These are phyloP conservation scores for Cicer cuneatum DNA, from an alignment of 306 rosid genomes.

Conservation along the genomic window DNA sequence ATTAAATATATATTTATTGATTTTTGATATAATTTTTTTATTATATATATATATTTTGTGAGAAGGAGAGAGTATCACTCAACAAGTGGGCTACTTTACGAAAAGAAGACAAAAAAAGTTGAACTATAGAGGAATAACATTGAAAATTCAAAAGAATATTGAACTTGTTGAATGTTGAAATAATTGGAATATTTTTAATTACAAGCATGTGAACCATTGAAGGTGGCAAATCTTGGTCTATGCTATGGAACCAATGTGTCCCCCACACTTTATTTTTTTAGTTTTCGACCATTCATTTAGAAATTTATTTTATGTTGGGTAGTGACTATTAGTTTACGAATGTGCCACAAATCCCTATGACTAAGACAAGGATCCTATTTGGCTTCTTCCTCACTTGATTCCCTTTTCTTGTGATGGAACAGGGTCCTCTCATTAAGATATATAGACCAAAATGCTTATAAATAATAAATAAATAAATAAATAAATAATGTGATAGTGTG, in stretches of 20 bases:
- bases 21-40: too few relatives aligned
- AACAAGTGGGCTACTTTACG: constrained; percentile 7
- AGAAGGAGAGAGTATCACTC: background rate
- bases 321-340: constrained; percentile 19
- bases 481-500: background rate
- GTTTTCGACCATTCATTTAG: constrained; percentile 51
- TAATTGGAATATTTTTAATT: constrained; percentile 44
- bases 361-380: constrained; percentile 31
- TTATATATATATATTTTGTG: too few relatives aligned
- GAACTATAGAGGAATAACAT: background rate
- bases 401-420: constrained; percentile 20
- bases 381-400: constrained; percentile 41
- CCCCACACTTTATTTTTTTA: constrained; percentile 39
- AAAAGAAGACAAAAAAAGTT: background rate
- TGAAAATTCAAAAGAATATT: constrained; percentile 33
- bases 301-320: constrained; percentile 38
- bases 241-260: background rate
- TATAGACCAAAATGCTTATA: too few relatives aligned
- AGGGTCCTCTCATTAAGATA: background rate
- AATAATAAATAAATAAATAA: too few relatives aligned
- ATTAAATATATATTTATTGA: too few relatives aligned
- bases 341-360: constrained; percentile 41
- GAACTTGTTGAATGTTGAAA: constrained; percentile 21
- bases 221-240: constrained; percentile 49
- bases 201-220: constrained; percentile 47